Percentiles rank a stretch among this genome's conserved stretches.
Conservation (phyloP, 306 rosid genomes). For the Prunus davidiana region DNA sequence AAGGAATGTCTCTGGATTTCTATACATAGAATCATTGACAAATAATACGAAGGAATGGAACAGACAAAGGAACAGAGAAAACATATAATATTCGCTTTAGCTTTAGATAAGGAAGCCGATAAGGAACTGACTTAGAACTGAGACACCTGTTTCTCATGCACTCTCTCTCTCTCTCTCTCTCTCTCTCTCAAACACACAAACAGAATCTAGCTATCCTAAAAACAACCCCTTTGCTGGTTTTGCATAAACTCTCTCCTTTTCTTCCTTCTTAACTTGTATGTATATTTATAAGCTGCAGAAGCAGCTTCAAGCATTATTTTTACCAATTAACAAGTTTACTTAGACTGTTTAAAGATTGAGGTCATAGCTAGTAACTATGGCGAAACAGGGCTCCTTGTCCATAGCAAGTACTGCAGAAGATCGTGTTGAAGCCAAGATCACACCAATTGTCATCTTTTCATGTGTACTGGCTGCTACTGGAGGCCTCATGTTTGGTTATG, state of each 20-base stretch:
- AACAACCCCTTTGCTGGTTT: not conserved
- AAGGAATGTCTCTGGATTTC: too few species aligned
- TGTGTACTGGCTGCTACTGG: conserved; percentile 21
- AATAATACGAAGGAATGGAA: too few species aligned
- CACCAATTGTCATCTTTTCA: conserved; percentile 20
- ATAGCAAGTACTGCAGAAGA: not conserved
- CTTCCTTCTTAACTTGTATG: not conserved
- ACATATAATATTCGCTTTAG: too few species aligned
- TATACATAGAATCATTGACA: too few species aligned
- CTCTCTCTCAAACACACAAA: not conserved
- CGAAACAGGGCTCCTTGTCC: not conserved
- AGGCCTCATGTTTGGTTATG: conserved; percentile 28
- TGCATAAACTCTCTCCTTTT: not conserved
- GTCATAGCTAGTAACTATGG: not conserved
- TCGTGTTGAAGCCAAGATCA: conserved; percentile 9
- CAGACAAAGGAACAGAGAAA: too few species aligned
- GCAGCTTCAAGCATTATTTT: not conserved
- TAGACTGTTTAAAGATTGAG: not conserved
- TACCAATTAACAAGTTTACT: not conserved
- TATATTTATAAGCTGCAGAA: not conserved
- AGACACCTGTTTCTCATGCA: conserved; percentile 15
- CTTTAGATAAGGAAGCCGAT: too few species aligned
- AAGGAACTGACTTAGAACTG: not conserved
- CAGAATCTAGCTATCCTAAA: not conserved
- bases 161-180: not conserved